Percentiles rank a stretch among this genome's conserved stretches.
Evolutionary conservation across 2,329 filamentous ascomycete genomes (phyloP).

Genomic region (Mycosphaerella sp.): DNA sequence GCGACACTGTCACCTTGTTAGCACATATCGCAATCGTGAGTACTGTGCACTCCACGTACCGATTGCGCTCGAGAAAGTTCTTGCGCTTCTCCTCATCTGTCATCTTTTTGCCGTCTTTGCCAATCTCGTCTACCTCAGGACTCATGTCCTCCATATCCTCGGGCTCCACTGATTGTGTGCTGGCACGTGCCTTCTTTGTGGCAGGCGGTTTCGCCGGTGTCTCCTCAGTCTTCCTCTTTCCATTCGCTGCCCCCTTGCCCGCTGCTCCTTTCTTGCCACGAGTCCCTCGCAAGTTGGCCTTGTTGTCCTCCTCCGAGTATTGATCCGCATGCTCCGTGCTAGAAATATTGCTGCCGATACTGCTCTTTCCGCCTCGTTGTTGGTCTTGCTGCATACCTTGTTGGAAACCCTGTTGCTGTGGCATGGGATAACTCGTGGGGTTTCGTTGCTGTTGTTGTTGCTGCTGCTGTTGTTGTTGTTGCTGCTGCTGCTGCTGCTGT

Average conservation of each 20-base stretch:
- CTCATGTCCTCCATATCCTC: conserved; percentile 49
- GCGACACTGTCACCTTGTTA: conserved; percentile 62
- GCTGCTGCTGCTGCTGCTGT: conserved; percentile 4
- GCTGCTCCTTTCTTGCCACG: conserved; percentile 62
- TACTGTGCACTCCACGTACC: conserved; percentile 53
- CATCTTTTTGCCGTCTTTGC: conserved; percentile 71
- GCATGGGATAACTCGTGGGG: conserved; percentile 44
- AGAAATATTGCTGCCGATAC: conserved; percentile 56
- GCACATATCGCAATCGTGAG: conserved; percentile 7
- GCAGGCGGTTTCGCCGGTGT: conserved; percentile 57
- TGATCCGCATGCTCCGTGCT: conserved; percentile 49
- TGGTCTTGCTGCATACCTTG: conserved; percentile 37
- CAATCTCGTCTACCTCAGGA: conserved; percentile 40
- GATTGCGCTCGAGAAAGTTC: conserved; percentile 94
- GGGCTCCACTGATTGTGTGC: conserved; percentile 44
- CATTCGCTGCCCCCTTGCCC: conserved; percentile 51
- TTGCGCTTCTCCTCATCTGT: conserved; percentile 98
- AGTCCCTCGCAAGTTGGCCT: conserved; percentile 54
- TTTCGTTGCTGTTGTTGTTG: conserved; percentile 37
- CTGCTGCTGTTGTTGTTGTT: conserved; percentile 40
- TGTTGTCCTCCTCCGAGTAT: conserved; percentile 65
- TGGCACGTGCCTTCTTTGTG: conserved; percentile 67
- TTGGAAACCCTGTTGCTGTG: conserved; percentile 39
- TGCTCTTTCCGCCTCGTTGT: conserved; percentile 37
- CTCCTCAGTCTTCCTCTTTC: conserved; percentile 74